A percentile compares a stretch with the other conserved stretches of the same genome.
Conservation (phyloP, 192 early-diverging fungal species). For the Umbelopsis isabellina region DNA sequence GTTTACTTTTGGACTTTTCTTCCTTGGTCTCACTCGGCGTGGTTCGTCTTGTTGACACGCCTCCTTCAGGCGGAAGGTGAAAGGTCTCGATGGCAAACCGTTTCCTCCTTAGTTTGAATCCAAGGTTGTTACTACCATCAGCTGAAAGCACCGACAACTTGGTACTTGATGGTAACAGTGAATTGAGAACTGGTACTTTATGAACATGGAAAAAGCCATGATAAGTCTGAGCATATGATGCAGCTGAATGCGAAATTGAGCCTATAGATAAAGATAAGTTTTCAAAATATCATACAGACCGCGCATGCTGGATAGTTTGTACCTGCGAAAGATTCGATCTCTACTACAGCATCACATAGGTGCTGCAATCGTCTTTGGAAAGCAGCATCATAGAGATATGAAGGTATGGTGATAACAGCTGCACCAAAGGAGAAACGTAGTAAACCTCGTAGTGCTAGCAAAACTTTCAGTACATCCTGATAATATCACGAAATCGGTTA, state of each 20-base stretch:
- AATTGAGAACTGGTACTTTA: constrained; percentile 78
- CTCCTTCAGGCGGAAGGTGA: constrained; percentile 92
- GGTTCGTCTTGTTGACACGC: constrained; percentile 67
- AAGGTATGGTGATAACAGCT: constrained; percentile 82
- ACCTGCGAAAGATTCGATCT: constrained; percentile 94
- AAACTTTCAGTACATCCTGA: constrained; percentile 66
- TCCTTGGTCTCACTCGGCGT: constrained; percentile 16
- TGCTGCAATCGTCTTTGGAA: constrained; percentile 76
- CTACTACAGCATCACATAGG: constrained; percentile 82
- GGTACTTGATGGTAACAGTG: constrained; percentile 70
- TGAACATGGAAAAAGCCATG: constrained; percentile 89
- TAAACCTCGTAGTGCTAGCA: constrained; percentile 75
- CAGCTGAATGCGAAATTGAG: constrained; percentile 52
- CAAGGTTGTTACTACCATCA: constrained; percentile 70
- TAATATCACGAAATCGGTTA: neutral
- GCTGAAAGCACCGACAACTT: constrained; percentile 70
- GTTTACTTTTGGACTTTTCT: constrained; percentile 8
- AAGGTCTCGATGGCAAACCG: constrained; percentile 92
- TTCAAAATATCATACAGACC: neutral
- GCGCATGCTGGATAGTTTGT: constrained; percentile 15
- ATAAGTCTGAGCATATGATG: constrained; percentile 70
- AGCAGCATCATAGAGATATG: constrained; percentile 67
- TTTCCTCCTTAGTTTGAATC: constrained; percentile 88
- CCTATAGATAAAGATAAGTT: constrained; percentile 38
- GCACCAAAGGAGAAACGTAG: constrained; percentile 77